These are phyloP conservation scores for Boletellus sp. DNA, from an alignment of 768 basidiomycete genomes.

Conservation along the genomic window DNA sequence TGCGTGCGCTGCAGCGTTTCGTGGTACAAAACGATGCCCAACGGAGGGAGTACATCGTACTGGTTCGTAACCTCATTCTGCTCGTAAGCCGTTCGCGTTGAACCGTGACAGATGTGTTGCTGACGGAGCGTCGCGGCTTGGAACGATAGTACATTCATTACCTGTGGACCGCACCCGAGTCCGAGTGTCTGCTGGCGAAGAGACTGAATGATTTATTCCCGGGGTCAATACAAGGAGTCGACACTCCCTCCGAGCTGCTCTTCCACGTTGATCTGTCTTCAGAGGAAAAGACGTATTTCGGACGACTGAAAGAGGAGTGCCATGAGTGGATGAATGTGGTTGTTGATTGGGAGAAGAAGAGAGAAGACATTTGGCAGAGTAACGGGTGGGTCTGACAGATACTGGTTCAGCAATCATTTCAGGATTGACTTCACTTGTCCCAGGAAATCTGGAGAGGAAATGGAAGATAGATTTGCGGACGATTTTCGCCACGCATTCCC, in stretches of 20 bases:
- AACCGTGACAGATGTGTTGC: not conserved
- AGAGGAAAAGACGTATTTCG: slow-evolving; percentile 19
- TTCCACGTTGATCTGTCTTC: slow-evolving; percentile 25
- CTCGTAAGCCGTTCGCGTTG: slow-evolving; percentile 11
- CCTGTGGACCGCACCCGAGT: slow-evolving; percentile 27
- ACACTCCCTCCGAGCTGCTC: slow-evolving; percentile 16
- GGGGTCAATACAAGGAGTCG: slow-evolving; percentile 14
- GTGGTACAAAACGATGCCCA: slow-evolving; percentile 9
- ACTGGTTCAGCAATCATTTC: not conserved
- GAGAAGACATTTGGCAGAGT: slow-evolving; percentile 6
- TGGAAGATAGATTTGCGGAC: slow-evolving; percentile 5
- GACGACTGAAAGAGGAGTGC: slow-evolving; percentile 15
- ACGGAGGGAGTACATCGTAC: slow-evolving; percentile 22
- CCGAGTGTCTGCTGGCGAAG: slow-evolving; percentile 18
- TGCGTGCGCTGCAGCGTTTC: slow-evolving; percentile 7
- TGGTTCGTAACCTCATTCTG: slow-evolving; percentile 19
- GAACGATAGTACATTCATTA: slow-evolving; percentile 25
- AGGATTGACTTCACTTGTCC: not conserved
- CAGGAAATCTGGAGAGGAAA: slow-evolving; percentile 16
- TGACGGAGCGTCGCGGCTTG: not conserved
- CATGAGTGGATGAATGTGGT: slow-evolving; percentile 16
- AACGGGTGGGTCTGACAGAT: slow-evolving; percentile 7
- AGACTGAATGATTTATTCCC: slow-evolving; percentile 29
- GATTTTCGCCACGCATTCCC: slow-evolving; percentile 28
- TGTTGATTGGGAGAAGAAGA: slow-evolving; percentile 19